phyloP scores from a whole-genome alignment of 179 eudicot species.

The Silene vulgaris region DNA sequence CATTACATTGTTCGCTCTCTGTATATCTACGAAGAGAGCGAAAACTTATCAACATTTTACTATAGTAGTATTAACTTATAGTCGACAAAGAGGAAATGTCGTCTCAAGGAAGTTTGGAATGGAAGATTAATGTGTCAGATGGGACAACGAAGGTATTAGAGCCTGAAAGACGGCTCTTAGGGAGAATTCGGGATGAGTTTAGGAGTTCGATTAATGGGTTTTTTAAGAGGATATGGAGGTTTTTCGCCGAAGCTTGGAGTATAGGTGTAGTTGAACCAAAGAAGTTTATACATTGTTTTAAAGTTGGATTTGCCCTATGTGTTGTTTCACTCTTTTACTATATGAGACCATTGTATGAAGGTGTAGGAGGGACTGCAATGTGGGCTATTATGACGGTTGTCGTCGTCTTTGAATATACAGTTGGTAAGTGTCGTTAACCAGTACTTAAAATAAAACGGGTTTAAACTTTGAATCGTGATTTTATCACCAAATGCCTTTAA shows the following conservation, averaged over 20 bases:
- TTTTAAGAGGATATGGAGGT: conserved; percentile 35
- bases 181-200: conserved; percentile 25
- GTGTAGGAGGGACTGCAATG: conserved; percentile 86
- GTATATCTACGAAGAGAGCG: not conserved
- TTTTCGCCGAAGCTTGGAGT: conserved; percentile 45
- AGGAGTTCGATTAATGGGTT: conserved; percentile 24
- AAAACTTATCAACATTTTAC: not conserved
- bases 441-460: too few relatives aligned
- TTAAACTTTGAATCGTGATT: too few relatives aligned
- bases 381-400: conserved; percentile 94
- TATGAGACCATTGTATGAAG: conserved; percentile 78
- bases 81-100: conserved; percentile 14
- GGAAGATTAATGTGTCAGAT: conserved; percentile 54
- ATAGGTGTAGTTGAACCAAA: conserved; percentile 65
- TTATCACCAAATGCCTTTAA: too few relatives aligned
- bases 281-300: conserved; percentile 61
- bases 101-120: conserved; percentile 43
- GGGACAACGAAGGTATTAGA: conserved; percentile 45
- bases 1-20: not conserved
- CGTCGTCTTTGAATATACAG: conserved; percentile 77
- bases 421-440: conserved; percentile 41
- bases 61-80: not conserved
- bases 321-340: conserved; percentile 72
- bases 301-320: conserved; percentile 71
- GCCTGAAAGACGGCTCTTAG: conserved; percentile 24